Evolutionary conservation across 768 basidiomycete genomes (phyloP), one percentile per base, ranked within the genome.

Genomic region (Tylopilus cervinicoccineus): DNA sequence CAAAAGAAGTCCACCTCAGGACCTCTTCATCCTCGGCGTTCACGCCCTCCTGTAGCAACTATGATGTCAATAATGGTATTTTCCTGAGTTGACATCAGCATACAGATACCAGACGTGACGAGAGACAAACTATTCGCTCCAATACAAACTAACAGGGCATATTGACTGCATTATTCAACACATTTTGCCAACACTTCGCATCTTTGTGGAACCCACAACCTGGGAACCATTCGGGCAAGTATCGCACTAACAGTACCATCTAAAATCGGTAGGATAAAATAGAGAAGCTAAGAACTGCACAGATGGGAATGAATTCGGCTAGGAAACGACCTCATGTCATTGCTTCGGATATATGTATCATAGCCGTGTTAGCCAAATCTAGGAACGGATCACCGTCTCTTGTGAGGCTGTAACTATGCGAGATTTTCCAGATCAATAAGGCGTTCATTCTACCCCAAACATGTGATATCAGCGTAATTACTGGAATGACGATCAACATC

Each of bases 391-490:
- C 73, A 22, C 59, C 38, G 2, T 58, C 51, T 5, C 57, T 52
- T 41, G 59, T 32, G 14, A 70, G 65, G 11, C 64, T 54, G n/a
- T 72, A 60, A 3, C 73, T 74, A 42, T 74, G 66, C 1, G 69
- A 68, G 14, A 68, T 57, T 17, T 54, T 61, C 47, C 66, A 52
- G 50, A 74, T 70, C 13, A 64, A 53, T 3, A 70, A 61, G 0
- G 67, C 68, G 0, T 67, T 60, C 45, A 63, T 53, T 36, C 76
- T 76, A 32, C 22, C 19, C 7, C n/a, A n/a, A n/a, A n/a, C n/a
- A n/a, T n/a, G n/a, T n/a, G n/a, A n/a, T n/a, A n/a, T n/a, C n/a
- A n/a, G n/a, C n/a, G n/a, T n/a, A n/a, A n/a, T n/a, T n/a, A n/a
- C n/a, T n/a, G n/a, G n/a, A n/a, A n/a, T n/a, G n/a, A n/a, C n/a